Conservation (phyloP, 768 basidiomycete genomes). For the Kwoniella botswanensis region DNA sequence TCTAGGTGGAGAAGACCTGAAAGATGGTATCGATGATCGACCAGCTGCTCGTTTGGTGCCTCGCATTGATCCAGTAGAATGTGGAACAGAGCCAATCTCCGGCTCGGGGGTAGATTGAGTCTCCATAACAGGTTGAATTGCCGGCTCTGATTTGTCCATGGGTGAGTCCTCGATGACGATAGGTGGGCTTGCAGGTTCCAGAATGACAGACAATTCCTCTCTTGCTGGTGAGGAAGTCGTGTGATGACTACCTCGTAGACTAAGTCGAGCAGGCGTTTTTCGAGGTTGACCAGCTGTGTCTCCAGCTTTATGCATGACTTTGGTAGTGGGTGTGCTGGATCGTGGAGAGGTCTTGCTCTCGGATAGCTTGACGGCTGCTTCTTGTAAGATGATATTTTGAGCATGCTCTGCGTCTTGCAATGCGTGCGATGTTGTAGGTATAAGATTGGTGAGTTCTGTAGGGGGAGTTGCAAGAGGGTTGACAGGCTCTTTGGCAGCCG, state of each 20-base stretch:
- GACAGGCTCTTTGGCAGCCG: slow-evolving; percentile 11
- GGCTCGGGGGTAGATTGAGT: slow-evolving; percentile 4
- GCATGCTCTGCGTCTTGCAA: neutral
- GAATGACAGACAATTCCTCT: neutral
- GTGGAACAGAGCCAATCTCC: neutral
- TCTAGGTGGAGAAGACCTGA: slow-evolving; percentile 20
- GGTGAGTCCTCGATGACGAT: neutral
- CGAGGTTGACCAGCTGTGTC: slow-evolving; percentile 52
- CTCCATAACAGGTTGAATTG: neutral
- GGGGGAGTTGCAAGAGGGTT: slow-evolving; percentile 48
- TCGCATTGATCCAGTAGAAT: slow-evolving; percentile 19
- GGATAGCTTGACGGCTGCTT: neutral
- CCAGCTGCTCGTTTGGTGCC: slow-evolving; percentile 43
- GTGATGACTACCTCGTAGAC: neutral
- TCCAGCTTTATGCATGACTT: slow-evolving; percentile 23
- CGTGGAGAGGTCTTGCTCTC: neutral
- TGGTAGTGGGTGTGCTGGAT: neutral
- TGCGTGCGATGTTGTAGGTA: neutral
- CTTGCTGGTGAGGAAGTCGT: neutral
- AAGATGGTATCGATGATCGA: slow-evolving; percentile 16
- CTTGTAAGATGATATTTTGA: neutral
- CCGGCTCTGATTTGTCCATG: neutral
- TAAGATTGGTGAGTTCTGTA: slow-evolving; percentile 20
- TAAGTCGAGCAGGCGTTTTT: slow-evolving; percentile 35
- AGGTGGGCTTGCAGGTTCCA: slow-evolving; percentile 1